Base-by-base conservation (phyloP, 2,329 filamentous ascomycete species). In the Tolypocladium amazonense region DNA sequence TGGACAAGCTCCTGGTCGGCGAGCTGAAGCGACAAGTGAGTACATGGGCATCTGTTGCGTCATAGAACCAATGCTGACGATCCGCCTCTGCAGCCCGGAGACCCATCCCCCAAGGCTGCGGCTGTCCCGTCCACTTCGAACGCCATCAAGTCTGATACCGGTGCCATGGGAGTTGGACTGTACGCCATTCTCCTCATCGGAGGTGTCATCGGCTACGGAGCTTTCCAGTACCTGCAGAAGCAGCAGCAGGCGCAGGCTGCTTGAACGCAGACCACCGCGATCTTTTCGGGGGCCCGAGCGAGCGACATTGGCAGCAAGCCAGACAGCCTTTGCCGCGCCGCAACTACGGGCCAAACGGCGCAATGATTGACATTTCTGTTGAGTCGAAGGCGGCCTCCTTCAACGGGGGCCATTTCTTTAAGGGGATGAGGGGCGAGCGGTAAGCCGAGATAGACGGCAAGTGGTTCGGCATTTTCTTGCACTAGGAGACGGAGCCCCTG, bases 121-220 rank as follows among this genome's bases (percentile, higher is more conserved):
- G 66, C 79, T 65, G 71, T 81, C 66, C 72, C 80, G 65, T 71
- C 83, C 62, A 69, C 81, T 59, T 75, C 78, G 66, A 76, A 78
- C 64, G 75, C 79, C 63, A 75, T 77, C 67, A 76, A 75, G 64
- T 71, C 76, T 60, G 76, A 77, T 65, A 71, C 77, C 56, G 75
- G 82, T 58, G 83, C 87, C 66, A 67, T 92, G 61, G 90, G 92
- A 69, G 79, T 95, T 65, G 89, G 87, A 62, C 80, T 95, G 67
- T 97, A 97, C 78, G 89, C 86, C 62, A 68, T 96, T 67, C 75
- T 97, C 68, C 79, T 96, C 66, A 72, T 93, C 65, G 91, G 91
- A 68, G 92, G 88, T 66, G 80, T 85, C 56, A 74, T 85, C 63
- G 91, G 90, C 64, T 97, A 90, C 78, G 83, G 83, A 68, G 89